These are phyloP conservation scores for Phaeodactylum tricornutum DNA, from an alignment of 108 stramenopile genomes.

Conservation along the genomic window DNA sequence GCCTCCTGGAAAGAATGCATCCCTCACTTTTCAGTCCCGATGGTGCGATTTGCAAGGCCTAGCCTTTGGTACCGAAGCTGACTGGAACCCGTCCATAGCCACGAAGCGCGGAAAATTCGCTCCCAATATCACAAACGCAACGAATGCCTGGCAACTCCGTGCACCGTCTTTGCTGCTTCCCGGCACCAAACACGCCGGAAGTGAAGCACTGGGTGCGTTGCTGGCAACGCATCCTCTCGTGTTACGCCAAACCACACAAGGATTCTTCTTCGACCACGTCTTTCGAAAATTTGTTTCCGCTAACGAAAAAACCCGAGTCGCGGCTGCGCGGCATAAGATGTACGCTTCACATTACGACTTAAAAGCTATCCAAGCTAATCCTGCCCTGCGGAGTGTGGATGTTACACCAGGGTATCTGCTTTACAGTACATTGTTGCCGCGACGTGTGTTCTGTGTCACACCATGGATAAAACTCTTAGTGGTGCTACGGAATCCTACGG, in stretches of 20 bases:
- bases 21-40: neutral
- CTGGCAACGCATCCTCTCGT: conserved; percentile 7
- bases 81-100: no score
- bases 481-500: conserved; percentile 13
- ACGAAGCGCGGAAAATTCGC: no score
- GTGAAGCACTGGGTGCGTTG: conserved; percentile 2
- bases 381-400: conserved; percentile 8
- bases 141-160: conserved; percentile 6
- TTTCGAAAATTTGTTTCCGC: conserved; percentile 5
- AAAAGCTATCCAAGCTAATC: neutral
- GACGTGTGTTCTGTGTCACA: conserved; percentile 12
- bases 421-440: conserved; percentile 2
- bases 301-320: conserved; percentile 1
- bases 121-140: no score
- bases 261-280: conserved; percentile 11
- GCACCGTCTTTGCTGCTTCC: conserved; percentile 14
- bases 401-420: conserved; percentile 17
- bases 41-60: conserved; percentile 13
- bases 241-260: conserved; percentile 1
- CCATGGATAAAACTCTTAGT: conserved; percentile 21
- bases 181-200: conserved; percentile 15
- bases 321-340: conserved; percentile 3
- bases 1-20: no score
- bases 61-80: conserved; percentile 10
- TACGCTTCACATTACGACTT: neutral